Conservation (phyloP, 1,284 basidiomycete species). For the Boletellus deceptivus region DNA sequence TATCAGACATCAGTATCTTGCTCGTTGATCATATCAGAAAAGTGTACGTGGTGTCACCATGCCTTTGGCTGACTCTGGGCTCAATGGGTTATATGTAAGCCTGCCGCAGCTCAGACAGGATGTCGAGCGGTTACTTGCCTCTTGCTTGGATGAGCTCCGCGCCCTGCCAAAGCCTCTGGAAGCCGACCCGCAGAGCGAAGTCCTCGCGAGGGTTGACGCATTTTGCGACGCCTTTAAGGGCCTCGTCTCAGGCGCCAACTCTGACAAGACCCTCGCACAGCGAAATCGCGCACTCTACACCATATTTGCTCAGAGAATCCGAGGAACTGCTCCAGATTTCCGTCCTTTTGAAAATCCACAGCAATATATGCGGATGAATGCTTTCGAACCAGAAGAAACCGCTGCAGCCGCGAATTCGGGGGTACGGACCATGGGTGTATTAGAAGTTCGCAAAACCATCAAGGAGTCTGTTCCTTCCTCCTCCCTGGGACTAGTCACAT, state of each 20-base stretch:
- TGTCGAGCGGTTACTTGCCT: constrained; percentile 38
- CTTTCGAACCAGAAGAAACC: constrained; percentile 10
- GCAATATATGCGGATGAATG: constrained; percentile 5
- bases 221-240: constrained; percentile 43
- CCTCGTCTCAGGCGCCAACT: constrained; percentile 37
- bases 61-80: background rate
- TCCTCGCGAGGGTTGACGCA: constrained; percentile 42
- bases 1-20: constrained; percentile 50
- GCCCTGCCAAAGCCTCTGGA: constrained; percentile 42
- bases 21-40: constrained; percentile 50
- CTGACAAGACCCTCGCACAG: constrained; percentile 37
- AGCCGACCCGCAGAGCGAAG: constrained; percentile 44
- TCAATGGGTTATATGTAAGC: constrained; percentile 31
- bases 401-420: background rate
- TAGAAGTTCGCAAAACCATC: constrained; percentile 35
- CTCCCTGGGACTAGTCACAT: background rate
- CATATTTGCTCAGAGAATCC: constrained; percentile 37
- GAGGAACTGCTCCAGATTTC: constrained; percentile 42
- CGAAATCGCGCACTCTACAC: constrained; percentile 34
- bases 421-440: constrained; percentile 23
- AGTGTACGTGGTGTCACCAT: constrained; percentile 40
- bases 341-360: constrained; percentile 25
- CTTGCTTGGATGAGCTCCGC: constrained; percentile 37
- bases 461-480: constrained; percentile 22
- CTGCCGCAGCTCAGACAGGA: constrained; percentile 40